A percentile compares a stretch with the other conserved stretches of the same genome.
These are phyloP conservation scores for Spathaspora gorwiae DNA, from an alignment of 805 yeast species.

Conservation along the genomic window DNA sequence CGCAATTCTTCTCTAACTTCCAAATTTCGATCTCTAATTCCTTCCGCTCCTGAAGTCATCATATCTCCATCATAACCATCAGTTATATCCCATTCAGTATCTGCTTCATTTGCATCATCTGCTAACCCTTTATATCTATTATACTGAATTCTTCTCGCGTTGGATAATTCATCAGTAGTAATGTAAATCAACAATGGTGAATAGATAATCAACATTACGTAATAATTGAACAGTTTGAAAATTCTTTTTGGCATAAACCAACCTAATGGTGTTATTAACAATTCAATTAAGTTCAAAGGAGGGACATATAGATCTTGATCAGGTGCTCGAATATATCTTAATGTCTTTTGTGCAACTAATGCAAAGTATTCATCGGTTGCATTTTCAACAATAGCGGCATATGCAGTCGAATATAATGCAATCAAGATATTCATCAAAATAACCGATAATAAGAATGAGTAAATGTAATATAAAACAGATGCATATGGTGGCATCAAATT, in stretches of 20 bases:
- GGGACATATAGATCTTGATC: constrained; percentile 83
- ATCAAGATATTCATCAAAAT: constrained; percentile 77
- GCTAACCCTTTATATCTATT: constrained; percentile 59
- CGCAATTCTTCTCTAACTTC: constrained; percentile 36
- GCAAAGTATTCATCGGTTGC: constrained; percentile 85
- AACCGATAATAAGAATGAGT: constrained; percentile 70
- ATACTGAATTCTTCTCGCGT: constrained; percentile 66
- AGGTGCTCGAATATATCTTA: constrained; percentile 82
- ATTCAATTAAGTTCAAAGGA: constrained; percentile 74
- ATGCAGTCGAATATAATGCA: constrained; percentile 83
- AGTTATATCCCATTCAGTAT: constrained; percentile 77
- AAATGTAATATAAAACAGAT: constrained; percentile 67
- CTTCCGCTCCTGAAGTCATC: constrained; percentile 23
- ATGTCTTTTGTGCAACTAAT: constrained; percentile 75
- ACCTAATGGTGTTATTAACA: constrained; percentile 29
- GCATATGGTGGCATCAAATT: constrained; percentile 84
- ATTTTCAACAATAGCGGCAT: constrained; percentile 73
- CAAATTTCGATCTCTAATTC: constrained; percentile 33
- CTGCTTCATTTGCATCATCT: constrained; percentile 77
- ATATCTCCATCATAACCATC: constrained; percentile 58
- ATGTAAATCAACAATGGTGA: constrained; percentile 61
- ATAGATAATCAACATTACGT: constrained; percentile 61
- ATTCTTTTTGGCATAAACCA: constrained; percentile 30
- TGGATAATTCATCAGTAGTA: constrained; percentile 58
- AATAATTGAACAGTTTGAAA: constrained; percentile 42